A percentile compares a stretch with the other conserved stretches of the same genome.
Conservation (phyloP, 2,329 filamentous ascomycete genomes). For the Fusarium sp. region DNA sequence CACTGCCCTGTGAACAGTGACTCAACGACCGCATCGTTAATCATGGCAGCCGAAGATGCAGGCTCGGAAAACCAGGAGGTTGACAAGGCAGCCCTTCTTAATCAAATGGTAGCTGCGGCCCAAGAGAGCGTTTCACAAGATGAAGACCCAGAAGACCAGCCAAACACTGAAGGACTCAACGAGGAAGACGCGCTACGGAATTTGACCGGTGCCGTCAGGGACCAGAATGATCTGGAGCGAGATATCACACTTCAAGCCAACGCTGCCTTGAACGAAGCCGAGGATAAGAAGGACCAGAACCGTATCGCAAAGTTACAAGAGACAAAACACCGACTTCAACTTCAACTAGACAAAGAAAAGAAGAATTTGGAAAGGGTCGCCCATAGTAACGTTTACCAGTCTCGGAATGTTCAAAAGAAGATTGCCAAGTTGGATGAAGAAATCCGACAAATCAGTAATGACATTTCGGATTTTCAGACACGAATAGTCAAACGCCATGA, state of each 20-base stretch:
- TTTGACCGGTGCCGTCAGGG: slow-evolving; percentile 76
- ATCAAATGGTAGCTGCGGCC: slow-evolving; percentile 49
- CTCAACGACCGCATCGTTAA: background rate
- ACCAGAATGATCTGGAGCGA: slow-evolving; percentile 90
- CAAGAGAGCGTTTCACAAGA: slow-evolving; percentile 41
- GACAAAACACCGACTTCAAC: slow-evolving; percentile 69
- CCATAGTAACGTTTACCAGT: slow-evolving; percentile 60
- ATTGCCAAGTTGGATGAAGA: slow-evolving; percentile 74
- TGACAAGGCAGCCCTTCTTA: slow-evolving; percentile 44
- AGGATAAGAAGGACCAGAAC: slow-evolving; percentile 72
- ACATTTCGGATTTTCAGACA: slow-evolving; percentile 82
- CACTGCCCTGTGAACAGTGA: background rate
- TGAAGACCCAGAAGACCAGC: slow-evolving; percentile 9
- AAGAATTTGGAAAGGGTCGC: slow-evolving; percentile 58
- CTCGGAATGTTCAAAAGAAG: slow-evolving; percentile 71
- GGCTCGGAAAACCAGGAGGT: slow-evolving; percentile 36
- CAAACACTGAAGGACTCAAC: slow-evolving; percentile 54
- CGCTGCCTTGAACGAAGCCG: slow-evolving; percentile 68
- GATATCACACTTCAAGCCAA: slow-evolving; percentile 79
- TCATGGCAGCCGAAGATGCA: slow-evolving; percentile 47
- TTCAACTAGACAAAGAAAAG: slow-evolving; percentile 69
- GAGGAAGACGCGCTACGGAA: slow-evolving; percentile 71
- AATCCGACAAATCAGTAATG: slow-evolving; percentile 73
- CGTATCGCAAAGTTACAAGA: slow-evolving; percentile 69
- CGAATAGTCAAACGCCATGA: slow-evolving; percentile 82